These are phyloP conservation scores for Cichorium intybus DNA, from an alignment of 140 eudicot species.

Conservation along the genomic window DNA sequence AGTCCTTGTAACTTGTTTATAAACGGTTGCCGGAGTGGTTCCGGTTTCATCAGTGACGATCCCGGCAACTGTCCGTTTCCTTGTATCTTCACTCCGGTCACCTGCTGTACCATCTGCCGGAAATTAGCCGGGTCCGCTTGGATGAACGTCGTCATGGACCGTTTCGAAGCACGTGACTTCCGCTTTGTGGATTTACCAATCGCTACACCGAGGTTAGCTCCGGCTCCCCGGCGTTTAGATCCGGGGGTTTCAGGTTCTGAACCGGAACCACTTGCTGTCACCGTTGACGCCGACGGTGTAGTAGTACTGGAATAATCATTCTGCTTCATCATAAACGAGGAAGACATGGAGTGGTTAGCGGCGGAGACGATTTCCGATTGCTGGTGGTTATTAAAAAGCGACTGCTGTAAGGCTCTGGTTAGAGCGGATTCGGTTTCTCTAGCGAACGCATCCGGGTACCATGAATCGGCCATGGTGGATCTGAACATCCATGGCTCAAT, in stretches of 20 bases:
- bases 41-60: constrained; percentile 55
- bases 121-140: constrained; percentile 78
- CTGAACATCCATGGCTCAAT: constrained; percentile 74
- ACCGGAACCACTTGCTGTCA: constrained; percentile 52
- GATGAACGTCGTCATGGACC: constrained; percentile 67
- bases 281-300: constrained; percentile 30
- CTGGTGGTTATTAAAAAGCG: constrained; percentile 26
- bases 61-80: constrained; percentile 39
- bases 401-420: constrained; percentile 57
- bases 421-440: constrained; percentile 59
- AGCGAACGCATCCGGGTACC: constrained; percentile 60
- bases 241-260: constrained; percentile 52
- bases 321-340: background rate
- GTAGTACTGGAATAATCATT: constrained; percentile 7
- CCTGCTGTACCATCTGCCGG: constrained; percentile 89
- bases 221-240: constrained; percentile 35
- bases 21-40: constrained; percentile 46
- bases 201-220: background rate
- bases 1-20: constrained; percentile 41
- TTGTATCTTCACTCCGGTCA: constrained; percentile 58
- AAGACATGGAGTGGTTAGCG: background rate
- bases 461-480: constrained; percentile 45
- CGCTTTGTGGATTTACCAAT: constrained; percentile 47
- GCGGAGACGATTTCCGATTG: constrained; percentile 8
- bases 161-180: constrained; percentile 69